These are phyloP conservation scores for Bryum argenteum DNA, from an alignment of 225 moss, liverwort and hornwort species.

Conservation along the genomic window DNA sequence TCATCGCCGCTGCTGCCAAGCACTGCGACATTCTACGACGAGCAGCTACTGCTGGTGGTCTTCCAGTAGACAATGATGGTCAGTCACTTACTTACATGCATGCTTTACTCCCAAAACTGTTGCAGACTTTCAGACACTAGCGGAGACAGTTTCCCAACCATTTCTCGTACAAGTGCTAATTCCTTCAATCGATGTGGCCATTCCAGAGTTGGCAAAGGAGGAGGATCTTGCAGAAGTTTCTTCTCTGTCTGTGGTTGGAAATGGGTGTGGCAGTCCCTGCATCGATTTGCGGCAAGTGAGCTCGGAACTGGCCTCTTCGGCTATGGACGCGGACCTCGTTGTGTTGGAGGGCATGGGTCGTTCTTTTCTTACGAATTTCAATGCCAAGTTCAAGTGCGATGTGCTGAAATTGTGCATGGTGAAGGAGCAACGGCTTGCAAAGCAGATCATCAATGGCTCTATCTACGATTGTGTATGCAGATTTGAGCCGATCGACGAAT, in stretches of 20 bases:
- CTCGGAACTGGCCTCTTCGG: slow-evolving; percentile 85
- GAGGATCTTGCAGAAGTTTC: slow-evolving; percentile 57
- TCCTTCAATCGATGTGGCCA: neutral
- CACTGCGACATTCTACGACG: slow-evolving; percentile 86
- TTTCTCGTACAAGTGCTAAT: neutral
- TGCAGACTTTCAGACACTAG: no score
- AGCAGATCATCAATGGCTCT: slow-evolving; percentile 80
- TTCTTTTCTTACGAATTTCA: slow-evolving; percentile 89
- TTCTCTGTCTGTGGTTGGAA: slow-evolving; percentile 75
- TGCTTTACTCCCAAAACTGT: neutral
- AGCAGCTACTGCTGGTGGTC: slow-evolving; percentile 87
- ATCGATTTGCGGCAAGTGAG: slow-evolving; percentile 98
- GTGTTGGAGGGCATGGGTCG: slow-evolving; percentile 99
- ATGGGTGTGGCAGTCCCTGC: slow-evolving; percentile 96
- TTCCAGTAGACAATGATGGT: slow-evolving; percentile 76
- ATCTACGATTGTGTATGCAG: slow-evolving; percentile 95
- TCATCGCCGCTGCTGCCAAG: slow-evolving; percentile 94
- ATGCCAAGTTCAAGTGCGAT: slow-evolving; percentile 87
- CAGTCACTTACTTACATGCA: slow-evolving; percentile 15
- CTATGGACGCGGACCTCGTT: slow-evolving; percentile 86
- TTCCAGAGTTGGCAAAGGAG: slow-evolving; percentile 44
- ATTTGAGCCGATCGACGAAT: slow-evolving; percentile 64
- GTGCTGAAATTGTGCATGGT: slow-evolving; percentile 99
- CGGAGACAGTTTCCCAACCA: no score
- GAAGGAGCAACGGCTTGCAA: slow-evolving; percentile 89